These are phyloP conservation scores for Talaromyces verruculosus DNA, from an alignment of 2,329 filamentous ascomycete genomes.

Conservation along the genomic window DNA sequence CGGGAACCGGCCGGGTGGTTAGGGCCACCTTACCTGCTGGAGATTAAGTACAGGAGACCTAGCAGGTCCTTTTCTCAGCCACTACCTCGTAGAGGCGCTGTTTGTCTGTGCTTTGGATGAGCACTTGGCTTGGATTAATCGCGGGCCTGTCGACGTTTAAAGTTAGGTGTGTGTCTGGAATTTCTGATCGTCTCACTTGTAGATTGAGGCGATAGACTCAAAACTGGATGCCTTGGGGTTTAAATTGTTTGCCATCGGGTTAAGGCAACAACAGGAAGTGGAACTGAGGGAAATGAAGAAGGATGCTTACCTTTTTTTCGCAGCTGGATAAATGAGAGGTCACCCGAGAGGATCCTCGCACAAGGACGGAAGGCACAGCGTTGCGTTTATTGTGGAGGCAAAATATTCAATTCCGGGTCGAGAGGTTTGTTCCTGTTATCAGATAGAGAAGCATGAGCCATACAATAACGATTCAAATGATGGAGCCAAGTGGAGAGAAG, in stretches of 20 bases:
- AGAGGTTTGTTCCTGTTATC: conserved; percentile 1
- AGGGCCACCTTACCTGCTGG: conserved; percentile 14
- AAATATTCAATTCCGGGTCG: neutral
- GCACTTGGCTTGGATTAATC: neutral
- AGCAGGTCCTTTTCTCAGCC: conserved; percentile 15
- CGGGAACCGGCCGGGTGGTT: neutral
- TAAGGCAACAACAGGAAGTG: neutral
- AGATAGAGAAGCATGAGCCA: neutral
- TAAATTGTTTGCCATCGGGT: conserved; percentile 8
- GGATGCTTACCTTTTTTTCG: conserved; percentile 13
- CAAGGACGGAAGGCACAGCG: neutral
- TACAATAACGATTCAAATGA: neutral
- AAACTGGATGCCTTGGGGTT: neutral
- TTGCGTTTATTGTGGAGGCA: conserved; percentile 14
- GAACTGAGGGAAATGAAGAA: conserved; percentile 1
- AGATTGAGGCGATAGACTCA: neutral
- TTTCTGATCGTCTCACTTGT: conserved; percentile 7
- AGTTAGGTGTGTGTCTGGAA: conserved; percentile 1
- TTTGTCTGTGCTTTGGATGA: neutral
- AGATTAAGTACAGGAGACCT: neutral
- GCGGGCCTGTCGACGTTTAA: neutral
- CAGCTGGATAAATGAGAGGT: conserved; percentile 2
- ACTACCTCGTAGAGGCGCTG: conserved; percentile 6
- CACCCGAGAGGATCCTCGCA: neutral
- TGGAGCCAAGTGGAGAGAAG: conserved; percentile 12